phyloP scores from a whole-genome alignment of 2,329 filamentous ascomycete species.

The Mariannaea elegans region DNA sequence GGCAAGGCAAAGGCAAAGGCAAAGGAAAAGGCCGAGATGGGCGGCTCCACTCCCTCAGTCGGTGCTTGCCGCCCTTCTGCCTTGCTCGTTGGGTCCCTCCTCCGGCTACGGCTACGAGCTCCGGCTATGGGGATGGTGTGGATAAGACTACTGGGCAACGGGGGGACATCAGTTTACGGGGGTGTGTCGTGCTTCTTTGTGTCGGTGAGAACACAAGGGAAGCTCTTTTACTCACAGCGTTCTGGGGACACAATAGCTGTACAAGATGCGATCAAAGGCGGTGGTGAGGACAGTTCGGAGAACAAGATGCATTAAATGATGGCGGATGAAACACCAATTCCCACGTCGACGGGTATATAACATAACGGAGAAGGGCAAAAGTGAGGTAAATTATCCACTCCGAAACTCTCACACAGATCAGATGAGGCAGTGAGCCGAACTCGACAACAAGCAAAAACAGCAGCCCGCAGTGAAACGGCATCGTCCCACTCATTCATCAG shows the following conservation, averaged over 20 bases:
- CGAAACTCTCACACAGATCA: neutral
- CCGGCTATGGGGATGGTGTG: constrained; percentile 9
- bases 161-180: neutral
- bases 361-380: no score
- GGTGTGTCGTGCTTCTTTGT: neutral
- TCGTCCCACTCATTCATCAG: neutral
- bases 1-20: neutral
- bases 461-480: neutral
- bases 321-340: no score
- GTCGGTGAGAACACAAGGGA: constrained; percentile 12
- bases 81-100: constrained; percentile 11
- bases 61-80: neutral
- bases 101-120: constrained; percentile 4
- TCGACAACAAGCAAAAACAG: neutral
- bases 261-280: neutral
- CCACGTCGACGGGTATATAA: no score
- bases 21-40: neutral
- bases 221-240: neutral
- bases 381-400: neutral
- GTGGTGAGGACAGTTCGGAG: neutral
- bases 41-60: constrained; percentile 2
- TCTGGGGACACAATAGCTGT: neutral
- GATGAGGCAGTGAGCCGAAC: neutral
- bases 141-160: constrained; percentile 1
- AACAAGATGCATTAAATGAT: no score